Base-by-base conservation (phyloP, 129 eudicot genomes). In the Daucus carota region DNA sequence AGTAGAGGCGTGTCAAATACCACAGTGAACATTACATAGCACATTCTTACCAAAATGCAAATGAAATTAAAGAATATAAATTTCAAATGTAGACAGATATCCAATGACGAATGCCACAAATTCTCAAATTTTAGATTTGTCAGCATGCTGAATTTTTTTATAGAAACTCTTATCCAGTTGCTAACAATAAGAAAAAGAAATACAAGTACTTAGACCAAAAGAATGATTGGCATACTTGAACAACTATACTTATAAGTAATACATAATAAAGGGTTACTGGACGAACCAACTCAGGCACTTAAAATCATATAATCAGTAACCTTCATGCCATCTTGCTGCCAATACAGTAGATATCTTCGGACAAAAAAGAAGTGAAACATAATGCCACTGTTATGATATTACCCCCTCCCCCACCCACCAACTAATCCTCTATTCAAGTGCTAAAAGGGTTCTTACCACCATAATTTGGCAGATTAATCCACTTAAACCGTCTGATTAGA, bases 61-160 rank as follows among this genome's bases (percentile, higher is more conserved):
- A 42, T 60, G 20, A 59, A 41, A 41, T n/a, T 40, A 20, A 69
- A 10, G 13, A 26, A 24, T 8, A 54, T 8, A 52, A 76, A 59
- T 38, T 31, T 32, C 34, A 71, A 80, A 65, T 46, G 43, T 77
- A 46, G 13, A 77, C 48, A 69, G 9, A 79, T 36, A 29, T 78
- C 1, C 12, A 34, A 57, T 50, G 31, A 73, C 1, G 17, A 34
- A 57, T 50, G 31, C 75, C 24, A n/a, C 50, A 47, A 40, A 26
- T 62, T 71, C 22, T 18, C 18, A 22, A 14, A 43, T 41, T 20
- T 26, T 31, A 18, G 24, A 68, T 4, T 18, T 32, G 5, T 20
- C 41, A 8, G 9, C 20, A 70, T 40, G 48, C 33, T 40, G 15
- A 20, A 70, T 70, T 38, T 26, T 38, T 43, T 43, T 0, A 70